A percentile compares a stretch with the other conserved stretches of the same genome.
Conservation (phyloP, 1,284 basidiomycete genomes). For the Peniophora sp. region DNA sequence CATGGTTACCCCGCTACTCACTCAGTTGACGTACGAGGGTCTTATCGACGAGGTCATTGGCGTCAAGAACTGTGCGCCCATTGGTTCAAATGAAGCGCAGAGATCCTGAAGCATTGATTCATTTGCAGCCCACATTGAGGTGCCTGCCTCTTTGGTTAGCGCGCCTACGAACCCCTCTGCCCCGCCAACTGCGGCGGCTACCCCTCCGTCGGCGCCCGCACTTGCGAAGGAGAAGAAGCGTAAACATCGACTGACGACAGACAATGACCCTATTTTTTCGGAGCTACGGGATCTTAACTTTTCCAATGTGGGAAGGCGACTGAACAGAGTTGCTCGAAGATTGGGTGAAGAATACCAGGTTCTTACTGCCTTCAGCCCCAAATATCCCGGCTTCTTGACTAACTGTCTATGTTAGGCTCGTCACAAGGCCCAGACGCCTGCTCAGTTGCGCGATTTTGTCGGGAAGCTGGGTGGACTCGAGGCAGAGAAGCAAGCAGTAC, state of each 20-base stretch:
- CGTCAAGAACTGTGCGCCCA: conserved; percentile 73
- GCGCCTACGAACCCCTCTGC: conserved; percentile 30
- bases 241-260: conserved; percentile 75
- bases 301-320: conserved; percentile 78
- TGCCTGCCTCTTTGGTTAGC: conserved; percentile 76
- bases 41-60: conserved; percentile 93
- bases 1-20: conserved; percentile 92
- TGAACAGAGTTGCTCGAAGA: conserved; percentile 78
- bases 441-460: conserved; percentile 92
- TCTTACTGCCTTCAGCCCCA: conserved; percentile 7
- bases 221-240: conserved; percentile 75
- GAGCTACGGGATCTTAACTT: conserved; percentile 93
- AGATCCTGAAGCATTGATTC: background rate
- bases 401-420: conserved; percentile 39
- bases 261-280: conserved; percentile 76
- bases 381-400: conserved; percentile 1
- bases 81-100: conserved; percentile 5
- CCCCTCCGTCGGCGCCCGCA: conserved; percentile 30
- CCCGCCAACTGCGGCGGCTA: conserved; percentile 33
- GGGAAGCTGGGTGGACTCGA: conserved; percentile 90
- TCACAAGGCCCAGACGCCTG: conserved; percentile 83
- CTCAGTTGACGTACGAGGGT: conserved; percentile 95
- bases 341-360: conserved; percentile 92
- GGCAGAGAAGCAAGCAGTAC: conserved; percentile 82
- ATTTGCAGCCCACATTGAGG: conserved; percentile 76